phyloP scores from a whole-genome alignment of 768 basidiomycete species.

The Crucibulum laeve region DNA sequence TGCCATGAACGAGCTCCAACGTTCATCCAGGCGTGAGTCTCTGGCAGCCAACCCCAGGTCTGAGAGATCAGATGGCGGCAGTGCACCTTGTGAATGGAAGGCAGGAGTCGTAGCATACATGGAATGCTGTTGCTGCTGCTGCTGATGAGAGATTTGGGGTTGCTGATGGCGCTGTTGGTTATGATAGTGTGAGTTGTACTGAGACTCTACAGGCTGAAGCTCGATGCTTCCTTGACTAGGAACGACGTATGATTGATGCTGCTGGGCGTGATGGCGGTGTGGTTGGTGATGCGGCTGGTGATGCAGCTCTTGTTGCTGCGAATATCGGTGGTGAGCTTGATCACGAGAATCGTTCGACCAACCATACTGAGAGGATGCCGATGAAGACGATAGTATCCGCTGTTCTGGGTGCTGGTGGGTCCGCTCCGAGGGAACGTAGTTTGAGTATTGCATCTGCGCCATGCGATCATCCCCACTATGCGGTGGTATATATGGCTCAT shows the following conservation, averaged over 20 bases:
- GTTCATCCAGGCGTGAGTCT: conserved; percentile 58
- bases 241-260: not conserved
- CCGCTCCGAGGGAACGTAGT: conserved; percentile 14
- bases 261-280: conserved; percentile 12
- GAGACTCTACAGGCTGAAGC: conserved; percentile 1
- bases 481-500: conserved; percentile 2
- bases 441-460: conserved; percentile 9
- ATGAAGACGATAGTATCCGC: conserved; percentile 2
- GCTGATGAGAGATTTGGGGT: conserved; percentile 8
- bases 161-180: conserved; percentile 13
- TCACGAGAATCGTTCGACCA: conserved; percentile 3
- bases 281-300: conserved; percentile 5
- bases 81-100: conserved; percentile 11
- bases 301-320: conserved; percentile 5
- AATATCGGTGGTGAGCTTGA: conserved; percentile 8
- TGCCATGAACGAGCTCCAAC: conserved; percentile 64
- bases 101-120: conserved; percentile 3
- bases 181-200: conserved; percentile 4
- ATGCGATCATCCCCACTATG: conserved; percentile 5
- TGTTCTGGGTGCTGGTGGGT: conserved; percentile 7
- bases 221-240: not conserved
- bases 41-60: conserved; percentile 58
- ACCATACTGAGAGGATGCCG: not conserved
- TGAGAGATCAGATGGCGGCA: conserved; percentile 41
- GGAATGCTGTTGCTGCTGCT: conserved; percentile 11